Evolutionary conservation across 331 rosid genomes (phyloP).

Genomic region (Saraca asoca): DNA sequence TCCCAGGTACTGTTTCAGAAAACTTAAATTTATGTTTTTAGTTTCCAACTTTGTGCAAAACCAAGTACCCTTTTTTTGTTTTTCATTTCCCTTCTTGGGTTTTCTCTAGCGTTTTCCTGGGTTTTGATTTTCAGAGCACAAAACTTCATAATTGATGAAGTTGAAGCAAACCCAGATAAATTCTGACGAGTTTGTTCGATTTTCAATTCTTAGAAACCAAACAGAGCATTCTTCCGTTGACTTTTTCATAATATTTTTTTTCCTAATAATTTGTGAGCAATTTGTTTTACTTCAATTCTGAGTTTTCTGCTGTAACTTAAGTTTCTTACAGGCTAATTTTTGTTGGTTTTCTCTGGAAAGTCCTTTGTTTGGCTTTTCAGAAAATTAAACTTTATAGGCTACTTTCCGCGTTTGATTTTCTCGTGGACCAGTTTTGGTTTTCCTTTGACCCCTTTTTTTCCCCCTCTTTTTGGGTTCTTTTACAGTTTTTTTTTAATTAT

Average conservation of each 20-base stretch:
- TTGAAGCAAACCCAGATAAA: slow-evolving; percentile 32
- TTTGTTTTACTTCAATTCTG: not conserved
- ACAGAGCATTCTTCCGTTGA: slow-evolving; percentile 31
- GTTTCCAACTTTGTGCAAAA: not conserved
- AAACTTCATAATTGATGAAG: not conserved
- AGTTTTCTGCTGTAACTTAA: not conserved
- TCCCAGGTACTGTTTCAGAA: slow-evolving; percentile 21
- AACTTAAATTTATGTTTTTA: not conserved
- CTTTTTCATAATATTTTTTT: slow-evolving; percentile 12
- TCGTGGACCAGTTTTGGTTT: slow-evolving; percentile 31
- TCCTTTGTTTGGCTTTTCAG: slow-evolving; percentile 9
- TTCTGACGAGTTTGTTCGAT: not conserved
- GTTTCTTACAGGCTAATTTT: not conserved
- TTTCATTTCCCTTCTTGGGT: slow-evolving; percentile 18
- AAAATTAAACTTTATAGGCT: slow-evolving; percentile 26
- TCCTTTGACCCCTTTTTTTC: slow-evolving; percentile 6
- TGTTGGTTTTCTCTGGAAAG: slow-evolving; percentile 14
- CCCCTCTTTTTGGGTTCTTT: not conserved
- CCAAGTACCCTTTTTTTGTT: not conserved
- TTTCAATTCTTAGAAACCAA: slow-evolving; percentile 8
- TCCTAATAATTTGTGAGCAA: not conserved
- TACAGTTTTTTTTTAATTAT: not conserved
- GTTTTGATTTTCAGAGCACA: no score
- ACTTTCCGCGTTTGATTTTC: slow-evolving; percentile 36
- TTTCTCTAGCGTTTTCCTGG: not conserved